A percentile compares a stretch with the other conserved stretches of the same genome.
phyloP scores from a whole-genome alignment of 2,329 filamentous ascomycete species.

The Periconia sp. region DNA sequence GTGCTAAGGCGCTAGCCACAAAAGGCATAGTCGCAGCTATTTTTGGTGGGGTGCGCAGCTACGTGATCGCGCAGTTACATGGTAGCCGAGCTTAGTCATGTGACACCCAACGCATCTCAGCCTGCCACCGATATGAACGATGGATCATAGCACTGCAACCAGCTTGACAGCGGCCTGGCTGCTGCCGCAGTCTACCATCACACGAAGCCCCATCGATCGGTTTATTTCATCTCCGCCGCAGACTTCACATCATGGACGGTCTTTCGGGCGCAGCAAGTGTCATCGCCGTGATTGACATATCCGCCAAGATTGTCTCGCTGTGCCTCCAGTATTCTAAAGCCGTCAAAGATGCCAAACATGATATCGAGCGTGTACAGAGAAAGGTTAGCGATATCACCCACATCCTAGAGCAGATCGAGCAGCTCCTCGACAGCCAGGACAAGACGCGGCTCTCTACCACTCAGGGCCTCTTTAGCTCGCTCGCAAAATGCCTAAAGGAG shows the following conservation, averaged over 20 bases:
- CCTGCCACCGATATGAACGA: too few species aligned
- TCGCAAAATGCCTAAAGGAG: conserved; percentile 20
- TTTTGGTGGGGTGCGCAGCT: too few species aligned
- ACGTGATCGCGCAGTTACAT: too few species aligned
- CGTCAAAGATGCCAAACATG: conserved; percentile 28
- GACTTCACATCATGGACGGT: conserved; percentile 33
- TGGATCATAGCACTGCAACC: conserved; percentile 10
- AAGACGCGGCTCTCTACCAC: conserved; percentile 31
- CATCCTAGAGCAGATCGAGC: conserved; percentile 28
- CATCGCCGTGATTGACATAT: conserved; percentile 46
- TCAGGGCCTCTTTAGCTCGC: conserved; percentile 23
- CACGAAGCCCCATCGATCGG: conserved; percentile 3
- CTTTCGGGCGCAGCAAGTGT: conserved; percentile 45
- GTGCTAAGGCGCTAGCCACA: too few species aligned
- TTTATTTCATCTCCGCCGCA: neutral
- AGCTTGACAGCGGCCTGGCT: conserved; percentile 12
- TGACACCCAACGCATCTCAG: too few species aligned
- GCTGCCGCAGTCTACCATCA: conserved; percentile 9
- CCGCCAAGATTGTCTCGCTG: conserved; percentile 41
- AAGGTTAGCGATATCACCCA: conserved; percentile 32
- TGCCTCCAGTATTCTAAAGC: conserved; percentile 45
- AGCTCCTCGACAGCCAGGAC: conserved; percentile 35
- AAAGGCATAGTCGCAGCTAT: too few species aligned
- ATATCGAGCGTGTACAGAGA: conserved; percentile 41
- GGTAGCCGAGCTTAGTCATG: too few species aligned